These are phyloP conservation scores for Ophiosphaerella korrae DNA, from an alignment of 2,329 filamentous ascomycete species.

Conservation along the genomic window DNA sequence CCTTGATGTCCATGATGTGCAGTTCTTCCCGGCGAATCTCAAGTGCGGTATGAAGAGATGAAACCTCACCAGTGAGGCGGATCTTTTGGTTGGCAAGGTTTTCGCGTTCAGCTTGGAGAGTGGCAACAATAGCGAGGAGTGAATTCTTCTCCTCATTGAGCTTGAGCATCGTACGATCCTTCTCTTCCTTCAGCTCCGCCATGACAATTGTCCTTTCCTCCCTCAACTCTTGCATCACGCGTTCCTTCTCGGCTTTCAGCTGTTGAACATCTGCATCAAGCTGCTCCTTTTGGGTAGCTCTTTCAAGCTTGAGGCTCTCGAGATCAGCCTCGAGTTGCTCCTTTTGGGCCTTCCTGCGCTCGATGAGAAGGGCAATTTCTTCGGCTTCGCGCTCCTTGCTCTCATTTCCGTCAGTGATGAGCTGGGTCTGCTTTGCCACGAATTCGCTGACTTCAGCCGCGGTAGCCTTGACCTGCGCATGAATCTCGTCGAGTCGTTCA, in stretches of 20 bases:
- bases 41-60: slow-evolving; percentile 87
- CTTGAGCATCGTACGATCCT: slow-evolving; percentile 40
- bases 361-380: slow-evolving; percentile 79
- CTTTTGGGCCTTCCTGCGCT: slow-evolving; percentile 72
- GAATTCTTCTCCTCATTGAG: slow-evolving; percentile 52
- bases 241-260: slow-evolving; percentile 53
- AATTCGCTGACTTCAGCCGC: slow-evolving; percentile 85
- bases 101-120: slow-evolving; percentile 72
- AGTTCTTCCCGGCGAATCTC: slow-evolving; percentile 89
- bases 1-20: slow-evolving; percentile 85
- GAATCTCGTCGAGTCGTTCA: slow-evolving; percentile 84
- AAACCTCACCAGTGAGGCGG: slow-evolving; percentile 81
- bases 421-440: slow-evolving; percentile 74
- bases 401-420: slow-evolving; percentile 77
- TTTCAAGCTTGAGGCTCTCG: slow-evolving; percentile 52
- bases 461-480: slow-evolving; percentile 82
- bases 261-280: slow-evolving; percentile 54
- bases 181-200: slow-evolving; percentile 42
- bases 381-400: slow-evolving; percentile 78
- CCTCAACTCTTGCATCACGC: slow-evolving; percentile 40
- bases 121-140: slow-evolving; percentile 59
- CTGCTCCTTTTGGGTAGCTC: slow-evolving; percentile 68
- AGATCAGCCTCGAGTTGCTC: slow-evolving; percentile 61
- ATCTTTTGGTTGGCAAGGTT: slow-evolving; percentile 77
- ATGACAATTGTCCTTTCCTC: slow-evolving; percentile 50